Evolutionary conservation across 495 filamentous ascomycete species (phyloP), one percentile per base, ranked within the genome.

Genomic region (Opeltia flavorubescens): DNA sequence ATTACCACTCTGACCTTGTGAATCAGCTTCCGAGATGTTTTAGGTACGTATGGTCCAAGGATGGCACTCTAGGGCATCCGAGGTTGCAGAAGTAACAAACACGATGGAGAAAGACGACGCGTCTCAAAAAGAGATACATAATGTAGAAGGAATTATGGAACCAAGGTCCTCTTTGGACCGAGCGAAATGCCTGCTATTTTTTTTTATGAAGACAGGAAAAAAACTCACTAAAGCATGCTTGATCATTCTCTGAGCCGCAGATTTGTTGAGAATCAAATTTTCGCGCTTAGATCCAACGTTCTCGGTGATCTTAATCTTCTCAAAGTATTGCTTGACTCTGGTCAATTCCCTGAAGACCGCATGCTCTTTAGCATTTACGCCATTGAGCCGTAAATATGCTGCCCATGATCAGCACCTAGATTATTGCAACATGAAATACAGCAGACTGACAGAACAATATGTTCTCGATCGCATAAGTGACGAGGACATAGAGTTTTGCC

Each of bases 381-480:
- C 86, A 53, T 86, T 81, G 23, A 96, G 74, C 42, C 78, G 76
- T 23, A 98, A 66, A 51, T 85, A 82, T 33, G 84, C 86, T 93
- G 48, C 18, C 3, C 15, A 26, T 12, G n/a, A 44, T 68, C 38
- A 66, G 59, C 21, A 6, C 5, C 9, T 12, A 45, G 15, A 26
- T 15, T 35, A 7, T 11, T 20, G 2, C 6, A 31, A 2, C 18
- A 1, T 7, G 5, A 31, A 11, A 11, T 25, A 17, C 12, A 25
- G 4, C 25, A 23, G 26, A 50, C 31, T 29, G 63, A 93, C 86
- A 89, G 63, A 93, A 96, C 18, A 96, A 61, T 12, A 95, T 66
- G n/a, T 86, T 93, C 52, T 96, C 88, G 43, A 98, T 77, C 0
- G 88, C 75, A 60, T 96, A 96, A 0, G 86, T 80, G 38, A 77